Conservation (phyloP, 108 stramenopile species). For the Skeletonema menzelii region DNA sequence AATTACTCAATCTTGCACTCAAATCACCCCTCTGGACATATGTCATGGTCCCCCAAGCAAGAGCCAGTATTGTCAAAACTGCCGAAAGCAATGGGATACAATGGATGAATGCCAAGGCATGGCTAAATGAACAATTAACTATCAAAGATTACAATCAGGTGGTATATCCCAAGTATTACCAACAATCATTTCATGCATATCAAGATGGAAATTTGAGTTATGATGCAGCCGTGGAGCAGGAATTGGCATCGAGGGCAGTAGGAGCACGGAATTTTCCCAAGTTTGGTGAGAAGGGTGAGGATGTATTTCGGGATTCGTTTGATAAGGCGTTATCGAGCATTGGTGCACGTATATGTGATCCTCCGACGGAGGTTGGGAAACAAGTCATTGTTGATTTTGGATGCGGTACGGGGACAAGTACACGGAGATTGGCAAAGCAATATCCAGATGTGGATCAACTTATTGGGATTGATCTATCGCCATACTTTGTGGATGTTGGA, state of each 20-base stretch:
- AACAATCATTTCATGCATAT: conserved; percentile 75
- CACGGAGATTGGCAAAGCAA: conserved; percentile 58
- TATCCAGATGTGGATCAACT: conserved; percentile 58
- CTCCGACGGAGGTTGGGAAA: conserved; percentile 6
- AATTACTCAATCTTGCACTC: conserved; percentile 58
- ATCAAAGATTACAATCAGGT: conserved; percentile 18
- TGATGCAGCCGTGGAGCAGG: conserved; percentile 80
- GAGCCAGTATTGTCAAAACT: conserved; percentile 69
- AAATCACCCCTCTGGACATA: conserved; percentile 72
- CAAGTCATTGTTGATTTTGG: conserved; percentile 65
- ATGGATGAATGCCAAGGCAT: conserved; percentile 56
- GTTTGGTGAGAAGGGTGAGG: conserved; percentile 65
- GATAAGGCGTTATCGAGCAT: conserved; percentile 56
- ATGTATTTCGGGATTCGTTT: conserved; percentile 76
- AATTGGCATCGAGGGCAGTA: conserved; percentile 69
- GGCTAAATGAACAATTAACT: conserved; percentile 36
- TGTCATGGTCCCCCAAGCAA: conserved; percentile 77
- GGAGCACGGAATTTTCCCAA: conserved; percentile 81
- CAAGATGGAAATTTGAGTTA: conserved; percentile 72
- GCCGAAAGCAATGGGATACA: conserved; percentile 79
- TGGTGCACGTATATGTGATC: conserved; percentile 46
- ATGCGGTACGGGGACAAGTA: conserved; percentile 79
- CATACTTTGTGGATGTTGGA: conserved; percentile 71
- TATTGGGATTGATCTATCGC: conserved; percentile 72
- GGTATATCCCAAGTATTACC: conserved; percentile 53